Base-by-base conservation (phyloP, 1,284 basidiomycete genomes). In the Violaceomyces palustris region DNA sequence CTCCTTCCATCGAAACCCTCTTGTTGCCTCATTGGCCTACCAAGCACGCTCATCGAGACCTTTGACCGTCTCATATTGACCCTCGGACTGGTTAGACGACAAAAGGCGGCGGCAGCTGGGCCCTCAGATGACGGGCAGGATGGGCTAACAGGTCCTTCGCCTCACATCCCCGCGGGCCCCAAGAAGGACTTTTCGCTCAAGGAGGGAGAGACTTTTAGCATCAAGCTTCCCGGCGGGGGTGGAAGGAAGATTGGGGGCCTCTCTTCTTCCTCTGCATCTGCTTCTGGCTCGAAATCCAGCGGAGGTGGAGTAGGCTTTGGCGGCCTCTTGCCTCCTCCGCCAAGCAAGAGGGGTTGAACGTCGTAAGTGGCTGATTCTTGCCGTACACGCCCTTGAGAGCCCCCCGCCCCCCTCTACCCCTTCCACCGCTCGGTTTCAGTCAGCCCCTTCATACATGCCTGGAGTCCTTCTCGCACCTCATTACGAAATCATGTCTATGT, bases 161-260 rank as follows among this genome's bases (percentile, higher is more conserved):
- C 70, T 7, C 70, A 74, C 39, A 19, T 73, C 8, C 85, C 87
- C 14, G 17, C 61, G 3, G 70, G 79, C 3, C 88, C 85, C 2
- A 88, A 87, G 2, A 89, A 90, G 78, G 93, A 98, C 70, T 97
- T 94, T 73, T 87, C 85, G 26, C 77, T 98, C 61, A 97, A 96
- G 72, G 89, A 92, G 66, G 94, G 94, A 12, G 87, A 98, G 72
- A 97, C 92, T 0, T 92, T 98, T 74, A 85, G 50, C 24, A 60
- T 69, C 49, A 64, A 64, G 35, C 45, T 67, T 12, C 65, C 67
- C 3, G 58, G 59, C 26, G 42, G 44, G 3, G 54, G 45, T 6
- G 53, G 48, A 8, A 36, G 55, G 23, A 59, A 55, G 36, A 61
- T 59, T 44, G 17, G 42, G n/a, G 45, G 44, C 4, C 18, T 15